Base-by-base conservation (phyloP, 129 eudicot genomes). In the Lactuca sativa region DNA sequence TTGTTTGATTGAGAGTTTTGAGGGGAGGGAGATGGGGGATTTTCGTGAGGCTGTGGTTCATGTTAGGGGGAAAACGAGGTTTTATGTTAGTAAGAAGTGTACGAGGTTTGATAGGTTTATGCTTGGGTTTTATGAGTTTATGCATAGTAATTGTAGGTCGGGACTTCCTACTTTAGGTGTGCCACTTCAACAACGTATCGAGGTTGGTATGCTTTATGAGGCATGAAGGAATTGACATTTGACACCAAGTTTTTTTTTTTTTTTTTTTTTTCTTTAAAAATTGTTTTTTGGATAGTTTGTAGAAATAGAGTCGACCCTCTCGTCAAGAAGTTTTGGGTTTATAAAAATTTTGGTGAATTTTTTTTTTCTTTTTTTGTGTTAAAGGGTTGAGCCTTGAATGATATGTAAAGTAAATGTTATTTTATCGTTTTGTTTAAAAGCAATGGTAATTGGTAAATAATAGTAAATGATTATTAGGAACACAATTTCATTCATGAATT, bases 121-220 rank as follows among this genome's bases (percentile, higher is more conserved):
- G 90, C 89, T 87, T 32, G 79, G 64, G 1, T 87, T 87, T 76
- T 87, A 87, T 74, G 90, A 84, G 61, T 78, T 79, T 52, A 60
- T 84, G 82, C 95, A 87, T 71, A 87, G 89, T 70, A 87, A 81
- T 74, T 87, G 95, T 69, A 71, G 95, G 80, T 84, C 90, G 13
- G 79, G 90, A 2, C 69, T 87, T 55, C 95, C 95, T 18, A 75
- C 90, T 25, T 61, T 82, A 44, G 82, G 83, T 3, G 86, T 84
- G 51, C 89, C 90, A 0, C 54, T 82, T 56, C 76, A 61, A 1
- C 87, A 87, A 67, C 83, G 85, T 43, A 79, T 84, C 9, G 95
- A 87, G 78, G 87, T 87, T n/a, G 95, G 90, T 11, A 87, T 84
- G 95, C 83, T 84, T 37, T 87, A 87, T 6, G 95, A 84, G 72